These are phyloP conservation scores for Cladosporium colombiae DNA, from an alignment of 2,329 filamentous ascomycete species.

Conservation along the genomic window DNA sequence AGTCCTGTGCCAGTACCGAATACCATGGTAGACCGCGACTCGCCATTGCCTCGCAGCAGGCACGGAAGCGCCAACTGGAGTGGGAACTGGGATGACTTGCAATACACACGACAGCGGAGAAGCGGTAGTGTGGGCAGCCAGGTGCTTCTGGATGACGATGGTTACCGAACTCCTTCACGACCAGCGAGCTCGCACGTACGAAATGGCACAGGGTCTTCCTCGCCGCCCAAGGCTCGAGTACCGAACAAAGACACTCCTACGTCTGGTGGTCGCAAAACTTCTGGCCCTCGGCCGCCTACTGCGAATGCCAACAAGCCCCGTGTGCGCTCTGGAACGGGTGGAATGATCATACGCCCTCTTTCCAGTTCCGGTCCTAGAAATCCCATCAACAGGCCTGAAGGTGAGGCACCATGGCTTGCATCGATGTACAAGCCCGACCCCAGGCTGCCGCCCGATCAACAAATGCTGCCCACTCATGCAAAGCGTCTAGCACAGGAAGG, in stretches of 20 bases:
- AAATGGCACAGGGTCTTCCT: constrained; percentile 15
- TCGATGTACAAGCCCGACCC: constrained; percentile 96
- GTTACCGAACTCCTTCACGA: constrained; percentile 41
- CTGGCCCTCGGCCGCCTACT: constrained; percentile 3
- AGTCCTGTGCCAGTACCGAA: constrained; percentile 75
- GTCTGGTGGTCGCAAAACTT: constrained; percentile 35
- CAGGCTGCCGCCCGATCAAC: constrained; percentile 88
- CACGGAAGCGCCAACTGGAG: constrained; percentile 58
- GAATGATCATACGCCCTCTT: constrained; percentile 23
- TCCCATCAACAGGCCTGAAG: constrained; percentile 75
- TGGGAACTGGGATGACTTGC: constrained; percentile 51
- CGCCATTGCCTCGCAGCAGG: constrained; percentile 62
- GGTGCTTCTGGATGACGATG: constrained; percentile 52
- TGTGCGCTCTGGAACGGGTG: constrained; percentile 15
- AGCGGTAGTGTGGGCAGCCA: constrained; percentile 66
- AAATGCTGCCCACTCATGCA: constrained; percentile 91
- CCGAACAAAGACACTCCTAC: constrained; percentile 41
- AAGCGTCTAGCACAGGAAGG: constrained; percentile 90
- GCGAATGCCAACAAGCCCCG: constrained; percentile 15
- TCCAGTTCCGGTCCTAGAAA: constrained; percentile 50
- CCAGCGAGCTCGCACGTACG: constrained; percentile 36
- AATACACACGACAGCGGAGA: constrained; percentile 56
- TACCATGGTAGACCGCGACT: constrained; percentile 73
- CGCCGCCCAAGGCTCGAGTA: constrained; percentile 44
- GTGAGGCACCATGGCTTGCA: constrained; percentile 92